Base-by-base conservation (phyloP, 2,329 filamentous ascomycete species). In the Phialophora macrospora region DNA sequence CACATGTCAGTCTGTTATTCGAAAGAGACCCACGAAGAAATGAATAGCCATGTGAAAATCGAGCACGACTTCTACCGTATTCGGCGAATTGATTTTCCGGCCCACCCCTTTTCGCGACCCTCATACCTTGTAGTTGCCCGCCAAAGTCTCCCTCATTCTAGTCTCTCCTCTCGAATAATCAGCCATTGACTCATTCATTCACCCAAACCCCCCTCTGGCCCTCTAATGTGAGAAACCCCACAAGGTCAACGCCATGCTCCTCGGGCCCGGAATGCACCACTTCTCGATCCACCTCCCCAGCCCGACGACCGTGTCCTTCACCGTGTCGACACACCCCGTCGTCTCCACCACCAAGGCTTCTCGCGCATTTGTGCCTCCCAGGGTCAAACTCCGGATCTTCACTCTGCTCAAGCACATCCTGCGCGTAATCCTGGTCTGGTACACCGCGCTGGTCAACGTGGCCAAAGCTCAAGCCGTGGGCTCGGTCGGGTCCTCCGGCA, bases 301-400 rank as follows among this genome's bases (percentile, higher is more conserved):
- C 26, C 89, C 92, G 55, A 96, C 93, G 2, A 97, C 95, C n/a
- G 88, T 91, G 75, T 90, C 91, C 71, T 98, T 94, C 83, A 96
- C 90, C 32, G 91, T 97, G 63, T 95, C 93, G 41, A 97, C 93
- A 64, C 87, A 88, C 52, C 9, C 84, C 80, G 17, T 73, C 84
- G 34, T 73, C 81, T 14, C 22, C 14, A 28, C 32, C 26, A 34
- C 38, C 9, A 26, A 41, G 30, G 41, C 46, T n/a, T 8, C 11
- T 14, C 8, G 11, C 38, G 7, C 20, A 26, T 2, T 8, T n/a
- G 14, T 60, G 7, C 7, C 30, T 9, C 14, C 48, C 22, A 26
- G 48, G 6, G 3, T 51, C 7, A 52, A 60, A 22, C 7, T 60
- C 14, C 52, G 44, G 2, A 64, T 81, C 55, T 70, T 80, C 5